A percentile compares a stretch with the other conserved stretches of the same genome.
phyloP scores from a whole-genome alignment of 306 rosid species.

The Cyamopsis tetragonoloba region DNA sequence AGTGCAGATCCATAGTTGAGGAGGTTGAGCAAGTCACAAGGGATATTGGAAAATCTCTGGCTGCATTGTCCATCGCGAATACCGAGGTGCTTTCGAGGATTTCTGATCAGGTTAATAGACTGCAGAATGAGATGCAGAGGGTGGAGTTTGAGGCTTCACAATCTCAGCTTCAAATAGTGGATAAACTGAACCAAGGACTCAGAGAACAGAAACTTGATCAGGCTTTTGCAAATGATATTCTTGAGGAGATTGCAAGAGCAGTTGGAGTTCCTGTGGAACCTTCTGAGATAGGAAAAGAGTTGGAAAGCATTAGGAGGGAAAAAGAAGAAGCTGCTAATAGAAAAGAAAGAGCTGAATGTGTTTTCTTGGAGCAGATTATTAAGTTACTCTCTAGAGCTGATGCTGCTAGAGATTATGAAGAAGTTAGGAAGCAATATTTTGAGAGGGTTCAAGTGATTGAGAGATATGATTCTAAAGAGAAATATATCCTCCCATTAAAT shows the following conservation, averaged over 20 bases:
- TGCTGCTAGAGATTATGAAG: conserved; percentile 82
- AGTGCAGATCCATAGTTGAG: conserved; percentile 61
- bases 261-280: conserved; percentile 90
- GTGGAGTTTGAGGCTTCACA: conserved; percentile 72
- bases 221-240: conserved; percentile 71
- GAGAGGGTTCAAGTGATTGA: conserved; percentile 62
- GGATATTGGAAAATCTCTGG: conserved; percentile 63
- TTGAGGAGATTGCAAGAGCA: conserved; percentile 63
- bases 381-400: conserved; percentile 81
- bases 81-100: conserved; percentile 59
- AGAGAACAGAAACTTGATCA: conserved; percentile 65
- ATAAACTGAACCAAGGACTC: conserved; percentile 62
- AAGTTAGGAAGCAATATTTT: conserved; percentile 60
- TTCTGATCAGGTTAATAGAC: conserved; percentile 61
- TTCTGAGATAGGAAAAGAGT: conserved; percentile 72
- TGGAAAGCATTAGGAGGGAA: conserved; percentile 67
- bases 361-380: conserved; percentile 69
- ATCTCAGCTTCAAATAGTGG: conserved; percentile 60
- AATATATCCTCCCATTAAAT: conserved; percentile 50
- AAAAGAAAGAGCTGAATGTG: conserved; percentile 68
- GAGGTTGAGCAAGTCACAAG: conserved; percentile 79
- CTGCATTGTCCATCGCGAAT: conserved; percentile 59
- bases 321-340: conserved; percentile 68
- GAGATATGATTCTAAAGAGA: conserved; percentile 49
- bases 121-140: conserved; percentile 80